Base-by-base conservation (phyloP, 306 rosid genomes). In the Morella rubra region DNA sequence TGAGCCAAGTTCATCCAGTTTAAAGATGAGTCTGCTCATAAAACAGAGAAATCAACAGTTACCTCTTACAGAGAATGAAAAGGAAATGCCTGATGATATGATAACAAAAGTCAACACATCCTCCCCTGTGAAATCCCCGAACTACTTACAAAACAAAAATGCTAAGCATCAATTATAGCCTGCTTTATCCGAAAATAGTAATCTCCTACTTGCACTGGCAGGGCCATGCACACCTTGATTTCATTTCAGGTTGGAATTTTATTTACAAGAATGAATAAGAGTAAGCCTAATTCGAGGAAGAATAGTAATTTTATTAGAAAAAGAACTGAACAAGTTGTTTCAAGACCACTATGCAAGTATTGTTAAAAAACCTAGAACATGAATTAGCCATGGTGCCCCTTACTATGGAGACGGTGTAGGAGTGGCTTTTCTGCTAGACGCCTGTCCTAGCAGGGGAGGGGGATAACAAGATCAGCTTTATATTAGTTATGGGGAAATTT, bases 1-100 rank as follows among this genome's bases (percentile, higher is more conserved):
- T 55, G 79, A 61, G 47, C 97, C 96, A 79, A 92, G 96, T 83
- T 83, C 77, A 62, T 94, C 98, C 80, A 85, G 27, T 59, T 80
- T 82, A 46, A 85, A 78, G 40, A 80, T 85, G 32, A 18, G 40
- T 56, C 89, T 87, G 82, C 19, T 46, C 67, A 82, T 18, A 67
- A 32, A 73, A 51, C 10, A 71, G 16, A 74, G 75, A 40, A 40
- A 52, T 11, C 13, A 66, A 69, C 18, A n/a, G 49, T 70, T 70
- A 44, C 13, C 56, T 70, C 58, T 66, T 13, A 22, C 58, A 46
- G 14, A 22, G 10, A 24, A 46, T 3, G 42, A 3, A 47, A 27
- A 45, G 12, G 51, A 8, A 67, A 41, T 4, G 13, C 49, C 19
- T 41, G 12, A 72, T 18, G 19, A 72, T 9, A 54, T 45, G 8